Base-by-base conservation (phyloP, 2,329 filamentous ascomycete species). In the Cladosporium sp. region DNA sequence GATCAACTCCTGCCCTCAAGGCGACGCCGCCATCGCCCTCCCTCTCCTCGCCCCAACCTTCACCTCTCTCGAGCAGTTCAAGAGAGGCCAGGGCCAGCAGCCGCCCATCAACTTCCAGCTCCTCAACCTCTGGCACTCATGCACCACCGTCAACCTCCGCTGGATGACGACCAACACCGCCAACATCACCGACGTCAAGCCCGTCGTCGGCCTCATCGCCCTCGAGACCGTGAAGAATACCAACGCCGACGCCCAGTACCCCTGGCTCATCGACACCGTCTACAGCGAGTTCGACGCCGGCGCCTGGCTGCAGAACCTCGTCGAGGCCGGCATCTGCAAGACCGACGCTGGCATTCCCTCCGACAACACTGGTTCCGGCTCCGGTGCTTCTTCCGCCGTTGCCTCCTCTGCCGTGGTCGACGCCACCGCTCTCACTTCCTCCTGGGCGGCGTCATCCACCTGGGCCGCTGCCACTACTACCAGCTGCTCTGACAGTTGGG, bases 271-370 rank as follows among this genome's bases (percentile, higher is more conserved):
- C 52, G 51, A 56, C 18, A 60, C 55, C 4, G 58, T 65, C 17
- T 64, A 61, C 50, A 61, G 57, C 13, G 64, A 67, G 34, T 66
- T 67, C 51, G 63, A 67, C 52, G 52, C 60, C 13, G 64, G 56
- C 15, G 61, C 61, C 22, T 67, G 64, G 64, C 56, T 67, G 38
- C 54, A 59, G 51, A 63, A 64, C 50, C 48, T 64, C 27, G 37
- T 54, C 27, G 60, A 56, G 15, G 59, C 60, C 5, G 59, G 60
- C 19, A 58, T 62, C 42, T 63, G 61, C 51, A 38, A 32, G 9
- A 30, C 38, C 27, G 32, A 17, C 18, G 47, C 47, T 17, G 47
- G 48, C 22, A 40, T 51, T 17, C 40, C 48, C 3, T 34, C 47
- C 22, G 20, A 13, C 18, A 36, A 17, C 32, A 20, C 15, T 32